phyloP scores from a whole-genome alignment of 345 rosid species.

The Carallia pectinifolia region DNA sequence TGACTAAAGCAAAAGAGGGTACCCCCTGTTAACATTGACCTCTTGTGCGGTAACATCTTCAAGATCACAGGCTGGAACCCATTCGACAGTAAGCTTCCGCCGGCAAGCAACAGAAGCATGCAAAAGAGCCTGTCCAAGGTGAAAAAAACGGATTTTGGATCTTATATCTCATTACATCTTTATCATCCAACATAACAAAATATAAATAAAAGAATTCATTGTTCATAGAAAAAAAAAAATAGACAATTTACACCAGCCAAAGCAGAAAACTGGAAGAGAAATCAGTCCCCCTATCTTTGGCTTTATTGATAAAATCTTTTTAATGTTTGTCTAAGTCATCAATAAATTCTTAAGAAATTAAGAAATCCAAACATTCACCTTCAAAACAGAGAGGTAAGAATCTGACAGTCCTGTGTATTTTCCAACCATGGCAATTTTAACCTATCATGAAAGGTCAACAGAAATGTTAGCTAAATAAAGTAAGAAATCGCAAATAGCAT shows the following conservation, averaged over 20 bases:
- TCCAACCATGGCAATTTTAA: slow-evolving; percentile 91
- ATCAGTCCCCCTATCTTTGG: too few relatives aligned
- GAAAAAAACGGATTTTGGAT: slow-evolving; percentile 14
- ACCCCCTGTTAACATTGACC: slow-evolving; percentile 32
- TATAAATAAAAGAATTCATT: neutral
- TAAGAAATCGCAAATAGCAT: slow-evolving; percentile 1
- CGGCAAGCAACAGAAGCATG: slow-evolving; percentile 95
- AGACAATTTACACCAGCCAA: too few relatives aligned
- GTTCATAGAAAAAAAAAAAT: too few relatives aligned
- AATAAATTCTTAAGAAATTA: neutral
- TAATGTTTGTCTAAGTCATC: too few relatives aligned
- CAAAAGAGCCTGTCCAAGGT: slow-evolving; percentile 68
- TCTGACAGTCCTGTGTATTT: slow-evolving; percentile 90
- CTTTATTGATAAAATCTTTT: too few relatives aligned
- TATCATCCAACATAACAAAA: neutral
- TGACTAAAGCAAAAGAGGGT: slow-evolving; percentile 8
- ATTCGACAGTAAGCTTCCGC: slow-evolving; percentile 73
- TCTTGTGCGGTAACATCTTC: slow-evolving; percentile 71
- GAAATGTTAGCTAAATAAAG: slow-evolving; percentile 7
- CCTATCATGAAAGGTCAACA: slow-evolving; percentile 42
- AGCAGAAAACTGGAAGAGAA: too few relatives aligned
- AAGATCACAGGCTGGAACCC: slow-evolving; percentile 99
- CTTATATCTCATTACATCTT: neutral
- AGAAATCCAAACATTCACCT: slow-evolving; percentile 38
- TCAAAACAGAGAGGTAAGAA: slow-evolving; percentile 81